Conservation (phyloP, 2,329 filamentous ascomycete species). For the Ramularia endophylla region DNA sequence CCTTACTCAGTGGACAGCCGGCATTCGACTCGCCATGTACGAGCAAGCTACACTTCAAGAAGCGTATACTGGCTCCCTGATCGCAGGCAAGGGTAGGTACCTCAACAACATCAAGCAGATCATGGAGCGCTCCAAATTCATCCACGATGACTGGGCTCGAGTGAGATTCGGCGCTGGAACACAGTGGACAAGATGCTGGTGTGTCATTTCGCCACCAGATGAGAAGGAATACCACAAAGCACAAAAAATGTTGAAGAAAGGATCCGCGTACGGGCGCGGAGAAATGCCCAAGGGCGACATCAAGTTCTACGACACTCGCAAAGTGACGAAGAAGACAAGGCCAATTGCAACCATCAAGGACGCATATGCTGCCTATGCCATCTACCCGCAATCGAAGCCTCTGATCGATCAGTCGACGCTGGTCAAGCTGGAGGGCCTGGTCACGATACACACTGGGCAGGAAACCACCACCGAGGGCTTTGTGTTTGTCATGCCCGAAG, state of each 20-base stretch:
- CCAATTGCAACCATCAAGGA: conserved; percentile 91
- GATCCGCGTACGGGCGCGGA: conserved; percentile 72
- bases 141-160: conserved; percentile 86
- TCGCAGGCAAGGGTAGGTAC: conserved; percentile 85
- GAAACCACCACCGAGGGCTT: conserved; percentile 82
- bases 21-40: conserved; percentile 88
- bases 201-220: conserved; percentile 84
- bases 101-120: conserved; percentile 88
- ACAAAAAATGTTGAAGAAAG: conserved; percentile 77
- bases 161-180: conserved; percentile 94
- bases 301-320: conserved; percentile 87
- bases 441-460: conserved; percentile 73
- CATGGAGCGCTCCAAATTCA: conserved; percentile 71
- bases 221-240: conserved; percentile 85
- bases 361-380: conserved; percentile 86
- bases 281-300: conserved; percentile 77
- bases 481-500: conserved; percentile 96
- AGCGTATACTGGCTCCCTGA: conserved; percentile 90
- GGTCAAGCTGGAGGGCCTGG: conserved; percentile 85
- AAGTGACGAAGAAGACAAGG: conserved; percentile 83
- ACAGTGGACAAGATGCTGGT: conserved; percentile 96
- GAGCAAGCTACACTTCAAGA: conserved; percentile 92
- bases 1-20: conserved; percentile 90
- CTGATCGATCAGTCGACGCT: conserved; percentile 92
- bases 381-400: conserved; percentile 91